Percentiles rank a stretch among this genome's conserved stretches.
Conservation (phyloP, 106 monocot species). For the Amphibolis antarctica region DNA sequence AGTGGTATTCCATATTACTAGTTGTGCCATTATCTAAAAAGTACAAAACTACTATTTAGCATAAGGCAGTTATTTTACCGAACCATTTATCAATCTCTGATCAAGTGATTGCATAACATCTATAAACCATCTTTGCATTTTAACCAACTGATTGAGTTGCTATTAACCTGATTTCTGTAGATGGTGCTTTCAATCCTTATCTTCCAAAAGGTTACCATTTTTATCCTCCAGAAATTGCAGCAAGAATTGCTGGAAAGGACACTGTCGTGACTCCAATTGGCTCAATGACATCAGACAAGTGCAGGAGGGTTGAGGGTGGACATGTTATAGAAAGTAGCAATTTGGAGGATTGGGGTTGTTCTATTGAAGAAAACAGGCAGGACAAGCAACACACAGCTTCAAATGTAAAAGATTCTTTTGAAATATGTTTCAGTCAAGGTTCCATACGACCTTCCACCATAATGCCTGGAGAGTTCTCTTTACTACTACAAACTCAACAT, state of each 20-base stretch:
- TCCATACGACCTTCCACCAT: background rate
- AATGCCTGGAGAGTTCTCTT: background rate
- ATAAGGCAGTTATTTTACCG: background rate
- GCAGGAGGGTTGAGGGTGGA: background rate
- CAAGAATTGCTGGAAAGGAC: background rate
- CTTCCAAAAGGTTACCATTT: background rate
- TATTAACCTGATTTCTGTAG: background rate
- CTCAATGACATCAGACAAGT: background rate
- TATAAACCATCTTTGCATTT: background rate
- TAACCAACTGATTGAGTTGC: background rate
- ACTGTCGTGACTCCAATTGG: background rate
- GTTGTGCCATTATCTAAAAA: background rate
- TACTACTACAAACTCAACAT: background rate
- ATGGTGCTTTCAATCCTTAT: slow-evolving; percentile 1
- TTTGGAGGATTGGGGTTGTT: background rate
- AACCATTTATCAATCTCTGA: background rate
- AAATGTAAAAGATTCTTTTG: background rate
- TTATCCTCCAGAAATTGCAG: background rate
- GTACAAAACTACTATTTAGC: background rate
- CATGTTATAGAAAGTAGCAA: background rate
- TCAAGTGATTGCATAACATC: background rate
- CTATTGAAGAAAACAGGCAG: background rate
- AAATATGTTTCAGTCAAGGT: background rate
- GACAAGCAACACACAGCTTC: background rate
- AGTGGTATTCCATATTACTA: background rate